These are phyloP conservation scores for Neurospora pannonica DNA, from an alignment of 495 filamentous ascomycete genomes.

Conservation along the genomic window DNA sequence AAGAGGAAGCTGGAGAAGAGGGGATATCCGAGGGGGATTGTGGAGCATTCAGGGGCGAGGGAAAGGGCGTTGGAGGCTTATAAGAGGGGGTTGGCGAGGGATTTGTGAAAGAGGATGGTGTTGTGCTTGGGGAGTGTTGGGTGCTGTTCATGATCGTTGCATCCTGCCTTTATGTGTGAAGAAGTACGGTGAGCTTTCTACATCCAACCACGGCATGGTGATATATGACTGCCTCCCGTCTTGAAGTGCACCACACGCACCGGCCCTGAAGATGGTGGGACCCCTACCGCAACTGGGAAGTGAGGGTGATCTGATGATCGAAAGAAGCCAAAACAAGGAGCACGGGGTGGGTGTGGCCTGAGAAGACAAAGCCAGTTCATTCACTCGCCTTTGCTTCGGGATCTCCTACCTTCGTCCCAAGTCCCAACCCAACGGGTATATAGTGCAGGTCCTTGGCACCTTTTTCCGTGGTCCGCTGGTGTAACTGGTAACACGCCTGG, in stretches of 20 bases:
- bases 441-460: neutral
- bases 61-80: slow-evolving; percentile 61
- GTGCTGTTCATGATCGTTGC: neutral
- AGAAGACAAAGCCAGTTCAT: too few relatives aligned
- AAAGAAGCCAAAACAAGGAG: neutral
- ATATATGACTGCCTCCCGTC: neutral
- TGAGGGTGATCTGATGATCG: neutral
- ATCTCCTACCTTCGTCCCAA: neutral
- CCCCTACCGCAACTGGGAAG: neutral
- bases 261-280: accelerated
- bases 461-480: neutral
- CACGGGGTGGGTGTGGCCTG: too few relatives aligned
- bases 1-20: slow-evolving; percentile 49
- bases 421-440: neutral
- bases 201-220: neutral
- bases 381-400: neutral
- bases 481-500: neutral
- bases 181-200: neutral
- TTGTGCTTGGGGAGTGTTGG: neutral
- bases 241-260: neutral
- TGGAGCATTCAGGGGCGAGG: slow-evolving; percentile 61
- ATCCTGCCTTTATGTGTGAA: neutral
- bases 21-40: slow-evolving; percentile 67
- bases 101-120: neutral
- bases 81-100: slow-evolving; percentile 40